Evolutionary conservation across 2,329 filamentous ascomycete genomes (phyloP), one percentile per base, ranked within the genome.

Genomic region (Rasamsonia emersonii): DNA sequence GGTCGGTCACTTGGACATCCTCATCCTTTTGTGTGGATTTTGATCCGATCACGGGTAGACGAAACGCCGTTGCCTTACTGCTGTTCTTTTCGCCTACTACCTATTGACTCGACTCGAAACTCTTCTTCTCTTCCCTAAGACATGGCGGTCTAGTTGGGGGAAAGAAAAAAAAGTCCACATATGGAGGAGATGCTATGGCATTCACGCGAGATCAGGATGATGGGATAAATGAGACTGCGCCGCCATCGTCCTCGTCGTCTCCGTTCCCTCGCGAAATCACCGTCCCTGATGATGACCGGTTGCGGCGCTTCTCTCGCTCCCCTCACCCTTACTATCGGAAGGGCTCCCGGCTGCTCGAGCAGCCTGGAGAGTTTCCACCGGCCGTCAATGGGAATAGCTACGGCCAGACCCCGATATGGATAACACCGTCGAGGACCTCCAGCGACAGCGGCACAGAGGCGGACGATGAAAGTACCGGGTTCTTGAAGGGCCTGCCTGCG

Each of bases 371-470:
- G 59, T 72, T 49, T 28, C 39, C 35, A 25, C 56, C 46, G 39
- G 54, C 42, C 36, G 41, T 53, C 44, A 36, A 53, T 45, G 42
- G 53, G 50, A 50, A 57, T 56, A 51, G 45, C 38, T 37, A 47
- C 38, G 37, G 41, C 33, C 44, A 48, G 24, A 41, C 42, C 17
- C 41, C 45, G 28, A 38, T 35, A 27, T 46, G 43, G 40, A 56
- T 62, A 36, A 69, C 66, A 41, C 70, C 73, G 31, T 75, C 73
- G 4, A 68, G 71, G 1, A 71, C 77, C 2, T 75, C 74, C 8
- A 94, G 85, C 56, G 88, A 94, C 45, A 94, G 86, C 54, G 89
- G 89, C 15, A 93, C 88, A 11, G 89, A 96, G 54, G 89, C 89
- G 23, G 89, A 95, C 49, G 89, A 96, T 62, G 89, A 96, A 57